Conservation (phyloP, 2,329 filamentous ascomycete genomes). For the Fusarium incarnatum region DNA sequence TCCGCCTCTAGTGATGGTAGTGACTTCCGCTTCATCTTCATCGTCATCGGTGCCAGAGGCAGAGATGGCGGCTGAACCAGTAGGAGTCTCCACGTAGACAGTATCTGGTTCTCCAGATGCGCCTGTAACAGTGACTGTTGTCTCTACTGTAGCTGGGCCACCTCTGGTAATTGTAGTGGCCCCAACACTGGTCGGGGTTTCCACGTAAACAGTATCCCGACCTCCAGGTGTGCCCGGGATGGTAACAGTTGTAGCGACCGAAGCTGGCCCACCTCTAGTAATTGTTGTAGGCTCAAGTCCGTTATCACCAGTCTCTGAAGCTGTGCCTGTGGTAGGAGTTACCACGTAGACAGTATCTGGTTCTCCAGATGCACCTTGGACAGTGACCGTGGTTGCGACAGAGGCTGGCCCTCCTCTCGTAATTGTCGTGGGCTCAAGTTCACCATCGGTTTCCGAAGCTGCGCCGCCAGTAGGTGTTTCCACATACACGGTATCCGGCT, state of each 20-base stretch:
- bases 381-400: neutral
- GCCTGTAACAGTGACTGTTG: neutral
- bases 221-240: neutral
- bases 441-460: too few species aligned
- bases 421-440: neutral
- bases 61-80: neutral
- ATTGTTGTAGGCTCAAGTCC: neutral
- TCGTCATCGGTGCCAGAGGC: too few species aligned
- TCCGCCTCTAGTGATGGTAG: neutral
- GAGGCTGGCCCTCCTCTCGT: slow-evolving; percentile 5
- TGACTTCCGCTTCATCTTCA: neutral
- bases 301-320: neutral
- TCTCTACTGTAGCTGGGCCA: neutral
- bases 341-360: neutral
- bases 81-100: neutral
- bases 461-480: neutral
- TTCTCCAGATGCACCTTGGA: neutral
- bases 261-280: neutral
- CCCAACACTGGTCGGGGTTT: neutral
- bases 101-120: neutral
- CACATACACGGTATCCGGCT: neutral
- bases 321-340: neutral
- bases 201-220: neutral
- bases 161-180: neutral
- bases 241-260: neutral